Percentiles rank a stretch among this genome's conserved stretches.
These are phyloP conservation scores for Saturnispora sanitii DNA, from an alignment of 805 yeast species.

Conservation along the genomic window DNA sequence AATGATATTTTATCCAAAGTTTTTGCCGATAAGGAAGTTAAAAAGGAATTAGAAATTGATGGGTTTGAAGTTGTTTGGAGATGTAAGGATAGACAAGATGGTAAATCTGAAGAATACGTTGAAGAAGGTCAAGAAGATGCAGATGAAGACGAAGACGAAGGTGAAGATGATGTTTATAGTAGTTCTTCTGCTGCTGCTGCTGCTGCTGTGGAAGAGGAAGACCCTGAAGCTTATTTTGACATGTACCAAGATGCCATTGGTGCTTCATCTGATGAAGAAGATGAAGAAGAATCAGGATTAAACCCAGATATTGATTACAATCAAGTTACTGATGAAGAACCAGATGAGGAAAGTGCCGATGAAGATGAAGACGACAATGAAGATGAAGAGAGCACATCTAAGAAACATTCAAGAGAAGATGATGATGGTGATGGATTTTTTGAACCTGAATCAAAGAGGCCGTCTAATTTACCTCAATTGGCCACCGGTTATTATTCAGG, in stretches of 20 bases:
- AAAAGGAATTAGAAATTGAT: constrained; percentile 15
- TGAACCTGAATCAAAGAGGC: constrained; percentile 17
- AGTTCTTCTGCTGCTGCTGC: too few relatives aligned
- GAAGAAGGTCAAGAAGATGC: constrained; percentile 10
- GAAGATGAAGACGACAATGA: constrained; percentile 3
- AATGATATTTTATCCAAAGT: constrained; percentile 40
- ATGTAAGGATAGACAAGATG: constrained; percentile 10
- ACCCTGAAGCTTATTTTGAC: constrained; percentile 17
- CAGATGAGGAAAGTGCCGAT: constrained; percentile 26
- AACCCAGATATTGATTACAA: constrained; percentile 39
- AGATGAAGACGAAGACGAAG: constrained; percentile 17
- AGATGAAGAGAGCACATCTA: constrained; percentile 27
- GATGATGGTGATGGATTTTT: constrained; percentile 34
- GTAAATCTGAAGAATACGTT: constrained; percentile 15
- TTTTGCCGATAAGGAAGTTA: constrained; percentile 36
- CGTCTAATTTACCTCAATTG: constrained; percentile 50
- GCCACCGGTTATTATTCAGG: constrained; percentile 80
- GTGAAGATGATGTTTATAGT: constrained; percentile 10
- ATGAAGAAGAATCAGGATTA: constrained; percentile 24
- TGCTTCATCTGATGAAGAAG: constrained; percentile 37
- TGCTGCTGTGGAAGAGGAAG: constrained; percentile 14
- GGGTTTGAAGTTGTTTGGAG: constrained; percentile 8
- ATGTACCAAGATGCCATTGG: constrained; percentile 28
- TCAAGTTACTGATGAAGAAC: constrained; percentile 59
- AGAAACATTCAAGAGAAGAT: constrained; percentile 8